Conservation (phyloP, 768 basidiomycete species). For the Paxillus rubicundulus region DNA sequence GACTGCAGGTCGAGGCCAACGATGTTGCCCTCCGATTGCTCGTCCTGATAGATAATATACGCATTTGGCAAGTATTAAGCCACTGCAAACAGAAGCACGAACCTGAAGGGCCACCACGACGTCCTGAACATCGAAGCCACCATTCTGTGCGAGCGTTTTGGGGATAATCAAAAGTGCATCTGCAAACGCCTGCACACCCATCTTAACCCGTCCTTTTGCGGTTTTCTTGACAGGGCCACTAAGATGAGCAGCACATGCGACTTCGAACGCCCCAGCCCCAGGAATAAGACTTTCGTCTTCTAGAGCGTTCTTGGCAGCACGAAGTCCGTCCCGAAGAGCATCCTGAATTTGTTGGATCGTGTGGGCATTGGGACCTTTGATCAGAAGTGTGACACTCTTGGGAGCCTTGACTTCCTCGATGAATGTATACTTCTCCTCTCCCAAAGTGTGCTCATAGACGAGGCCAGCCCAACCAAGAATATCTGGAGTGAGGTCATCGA, state of each 20-base stretch:
- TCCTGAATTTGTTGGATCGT: conserved; percentile 97
- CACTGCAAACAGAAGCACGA: conserved; percentile 16
- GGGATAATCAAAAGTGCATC: conserved; percentile 94
- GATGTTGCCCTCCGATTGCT: conserved; percentile 88
- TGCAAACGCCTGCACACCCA: conserved; percentile 96
- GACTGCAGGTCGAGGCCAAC: conserved; percentile 92
- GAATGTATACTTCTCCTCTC: conserved; percentile 98
- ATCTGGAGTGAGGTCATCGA: conserved; percentile 90
- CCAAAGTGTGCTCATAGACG: conserved; percentile 97
- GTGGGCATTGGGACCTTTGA: conserved; percentile 97
- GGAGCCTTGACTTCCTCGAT: conserved; percentile 95
- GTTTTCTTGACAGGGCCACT: conserved; percentile 73
- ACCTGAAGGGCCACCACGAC: conserved; percentile 89
- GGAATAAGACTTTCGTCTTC: conserved; percentile 89
- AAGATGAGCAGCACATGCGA: conserved; percentile 86
- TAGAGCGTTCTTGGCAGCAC: conserved; percentile 94
- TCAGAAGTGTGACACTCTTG: conserved; percentile 90
- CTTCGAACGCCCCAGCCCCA: conserved; percentile 97
- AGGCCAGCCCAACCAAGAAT: conserved; percentile 96
- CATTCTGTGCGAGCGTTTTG: conserved; percentile 94
- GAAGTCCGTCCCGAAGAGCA: conserved; percentile 94
- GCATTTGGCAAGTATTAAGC: conserved; percentile 13
- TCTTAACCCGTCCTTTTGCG: conserved; percentile 92
- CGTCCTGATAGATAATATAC: conserved; percentile 54
- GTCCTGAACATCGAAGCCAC: conserved; percentile 96